These are phyloP conservation scores for Ogataea thermomethanolica DNA, from an alignment of 805 yeast species.

Conservation along the genomic window DNA sequence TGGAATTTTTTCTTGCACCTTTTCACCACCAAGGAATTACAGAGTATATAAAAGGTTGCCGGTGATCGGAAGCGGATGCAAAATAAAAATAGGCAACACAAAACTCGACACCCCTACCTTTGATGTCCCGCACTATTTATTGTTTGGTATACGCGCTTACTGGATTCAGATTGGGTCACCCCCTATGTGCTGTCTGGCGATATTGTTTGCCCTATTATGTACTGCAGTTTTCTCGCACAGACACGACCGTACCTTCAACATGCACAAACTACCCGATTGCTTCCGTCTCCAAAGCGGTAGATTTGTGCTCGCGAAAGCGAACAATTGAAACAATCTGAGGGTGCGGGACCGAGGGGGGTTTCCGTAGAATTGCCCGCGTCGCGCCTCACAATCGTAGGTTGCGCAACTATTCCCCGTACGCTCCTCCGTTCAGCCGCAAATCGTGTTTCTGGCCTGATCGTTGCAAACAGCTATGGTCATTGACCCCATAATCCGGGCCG, in stretches of 20 bases:
- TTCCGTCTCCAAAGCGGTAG: constrained; percentile 1
- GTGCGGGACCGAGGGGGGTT: too few relatives aligned
- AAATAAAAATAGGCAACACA: constrained; percentile 6
- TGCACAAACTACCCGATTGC: constrained; percentile 9
- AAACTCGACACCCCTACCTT: constrained; percentile 4
- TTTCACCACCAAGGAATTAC: constrained; percentile 4
- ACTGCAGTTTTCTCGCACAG: neutral
- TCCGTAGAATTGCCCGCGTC: too few relatives aligned
- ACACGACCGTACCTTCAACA: constrained; percentile 5
- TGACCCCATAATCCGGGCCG: constrained; percentile 3
- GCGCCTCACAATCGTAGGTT: too few relatives aligned
- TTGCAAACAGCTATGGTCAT: too few relatives aligned
- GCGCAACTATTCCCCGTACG: too few relatives aligned
- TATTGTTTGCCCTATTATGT: constrained; percentile 4
- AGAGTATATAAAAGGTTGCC: constrained; percentile 9
- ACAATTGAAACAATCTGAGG: too few relatives aligned
- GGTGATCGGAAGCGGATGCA: constrained; percentile 10
- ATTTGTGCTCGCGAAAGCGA: neutral
- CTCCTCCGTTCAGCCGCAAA: neutral
- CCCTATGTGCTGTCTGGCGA: constrained; percentile 4
- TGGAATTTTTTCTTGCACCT: neutral
- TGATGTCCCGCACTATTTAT: constrained; percentile 8
- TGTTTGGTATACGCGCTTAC: constrained; percentile 3
- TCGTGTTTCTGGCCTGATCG: too few relatives aligned
- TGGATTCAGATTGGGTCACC: constrained; percentile 7